phyloP scores from a whole-genome alignment of 75 land plant species.

The Picea glauca region DNA sequence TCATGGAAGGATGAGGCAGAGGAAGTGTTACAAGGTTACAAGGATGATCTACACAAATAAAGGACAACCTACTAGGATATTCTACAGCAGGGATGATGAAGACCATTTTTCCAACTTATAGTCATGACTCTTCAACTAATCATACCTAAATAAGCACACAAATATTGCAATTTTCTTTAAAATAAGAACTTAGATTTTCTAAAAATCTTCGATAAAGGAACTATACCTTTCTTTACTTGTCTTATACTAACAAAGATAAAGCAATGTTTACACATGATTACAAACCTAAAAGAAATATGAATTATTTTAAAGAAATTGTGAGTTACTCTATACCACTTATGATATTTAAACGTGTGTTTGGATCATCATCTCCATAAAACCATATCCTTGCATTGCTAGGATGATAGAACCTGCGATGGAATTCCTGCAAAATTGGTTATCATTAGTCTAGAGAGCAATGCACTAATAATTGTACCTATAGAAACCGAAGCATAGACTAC shows the following conservation, averaged over 20 bases:
- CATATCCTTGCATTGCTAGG: slow-evolving; percentile 99
- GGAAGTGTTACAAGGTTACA: too few species aligned
- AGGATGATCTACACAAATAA: too few species aligned
- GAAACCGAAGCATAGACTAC: background rate
- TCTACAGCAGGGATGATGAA: too few species aligned
- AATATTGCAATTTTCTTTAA: too few species aligned
- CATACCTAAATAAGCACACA: too few species aligned
- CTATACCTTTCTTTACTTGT: background rate
- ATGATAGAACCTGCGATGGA: slow-evolving; percentile 89
- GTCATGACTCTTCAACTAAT: too few species aligned
- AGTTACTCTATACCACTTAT: slow-evolving; percentile 59
- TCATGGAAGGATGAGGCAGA: too few species aligned
- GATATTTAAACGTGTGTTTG: slow-evolving; percentile 72
- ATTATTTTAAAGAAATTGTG: background rate
- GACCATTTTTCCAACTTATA: too few species aligned
- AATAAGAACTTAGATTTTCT: background rate
- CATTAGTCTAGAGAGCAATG: background rate
- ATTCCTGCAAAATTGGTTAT: slow-evolving; percentile 53
- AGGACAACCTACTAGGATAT: too few species aligned
- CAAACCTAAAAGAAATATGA: background rate
- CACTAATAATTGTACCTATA: background rate
- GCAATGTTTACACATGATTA: background rate
- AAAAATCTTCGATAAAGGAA: background rate
- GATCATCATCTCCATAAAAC: slow-evolving; percentile 99
- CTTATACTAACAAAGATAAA: background rate